These are phyloP conservation scores for Hypoxylon lienhwacheense DNA, from an alignment of 495 filamentous ascomycete species.

Conservation along the genomic window DNA sequence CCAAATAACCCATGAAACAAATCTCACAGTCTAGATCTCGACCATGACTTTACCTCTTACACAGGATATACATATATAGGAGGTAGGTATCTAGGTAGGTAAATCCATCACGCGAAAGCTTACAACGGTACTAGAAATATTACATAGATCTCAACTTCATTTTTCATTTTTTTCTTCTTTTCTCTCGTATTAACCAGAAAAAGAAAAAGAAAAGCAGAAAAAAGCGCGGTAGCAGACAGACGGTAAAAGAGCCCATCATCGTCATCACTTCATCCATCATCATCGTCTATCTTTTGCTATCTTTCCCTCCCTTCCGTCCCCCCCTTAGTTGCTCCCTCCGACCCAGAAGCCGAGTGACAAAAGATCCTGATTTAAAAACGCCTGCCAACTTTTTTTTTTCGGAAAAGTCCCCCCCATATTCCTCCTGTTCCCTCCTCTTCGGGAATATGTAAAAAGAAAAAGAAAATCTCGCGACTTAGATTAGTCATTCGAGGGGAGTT, in stretches of 20 bases:
- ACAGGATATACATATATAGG: too few species aligned
- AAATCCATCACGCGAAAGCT: not conserved
- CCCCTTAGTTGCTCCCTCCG: too few species aligned
- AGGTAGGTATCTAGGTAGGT: too few species aligned
- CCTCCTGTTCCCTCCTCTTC: too few species aligned
- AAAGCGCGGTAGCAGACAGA: not conserved
- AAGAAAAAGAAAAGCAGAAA: not conserved
- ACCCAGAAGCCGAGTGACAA: too few species aligned
- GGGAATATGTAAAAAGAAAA: too few species aligned
- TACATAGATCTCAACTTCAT: not conserved
- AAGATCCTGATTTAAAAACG: slow-evolving; percentile 11
- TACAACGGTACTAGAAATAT: not conserved
- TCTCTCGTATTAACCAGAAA: not conserved
- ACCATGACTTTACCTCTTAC: too few species aligned
- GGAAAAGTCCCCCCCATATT: too few species aligned
- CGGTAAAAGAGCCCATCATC: not conserved
- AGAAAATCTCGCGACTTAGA: not conserved
- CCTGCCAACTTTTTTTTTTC: not conserved
- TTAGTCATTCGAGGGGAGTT: too few species aligned
- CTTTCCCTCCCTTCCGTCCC: not conserved
- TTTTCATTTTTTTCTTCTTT: not conserved
- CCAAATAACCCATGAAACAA: not conserved
- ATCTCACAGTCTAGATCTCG: too few species aligned
- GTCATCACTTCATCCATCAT: not conserved
- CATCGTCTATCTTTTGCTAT: not conserved